Percentiles rank a stretch among this genome's conserved stretches.
phyloP scores from a whole-genome alignment of 2,329 filamentous ascomycete genomes.

The Leptographium procerum region DNA sequence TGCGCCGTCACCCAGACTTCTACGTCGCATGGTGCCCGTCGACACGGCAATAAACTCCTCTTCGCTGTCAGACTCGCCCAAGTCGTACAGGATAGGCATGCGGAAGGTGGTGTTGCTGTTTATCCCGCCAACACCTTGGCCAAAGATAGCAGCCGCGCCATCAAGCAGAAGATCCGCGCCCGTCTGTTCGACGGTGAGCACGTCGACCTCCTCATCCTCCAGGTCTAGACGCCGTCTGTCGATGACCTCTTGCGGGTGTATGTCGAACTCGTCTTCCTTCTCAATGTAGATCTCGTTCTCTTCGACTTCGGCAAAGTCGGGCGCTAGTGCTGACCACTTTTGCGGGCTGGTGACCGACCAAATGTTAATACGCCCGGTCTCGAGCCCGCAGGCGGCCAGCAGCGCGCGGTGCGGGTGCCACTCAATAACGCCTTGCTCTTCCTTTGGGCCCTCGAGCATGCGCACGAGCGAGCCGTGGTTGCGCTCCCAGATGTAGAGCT shows the following conservation, averaged over 20 bases:
- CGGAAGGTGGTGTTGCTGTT: conserved; percentile 43
- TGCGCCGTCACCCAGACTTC: conserved; percentile 65
- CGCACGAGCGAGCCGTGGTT: conserved; percentile 88
- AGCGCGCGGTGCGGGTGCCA: conserved; percentile 88
- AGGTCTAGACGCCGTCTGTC: conserved; percentile 81
- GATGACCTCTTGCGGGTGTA: conserved; percentile 88
- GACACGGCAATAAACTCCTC: conserved; percentile 66
- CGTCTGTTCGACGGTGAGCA: conserved; percentile 62
- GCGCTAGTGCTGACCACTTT: conserved; percentile 91
- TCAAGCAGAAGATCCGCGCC: conserved; percentile 42
- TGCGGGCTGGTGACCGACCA: conserved; percentile 95
- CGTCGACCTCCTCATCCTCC: conserved; percentile 90
- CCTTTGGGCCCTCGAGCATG: conserved; percentile 92
- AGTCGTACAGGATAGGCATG: conserved; percentile 87
- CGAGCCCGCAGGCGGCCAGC: conserved; percentile 81
- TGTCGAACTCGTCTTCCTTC: conserved; percentile 94
- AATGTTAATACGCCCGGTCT: conserved; percentile 86
- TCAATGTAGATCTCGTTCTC: conserved; percentile 97
- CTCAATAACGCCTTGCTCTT: conserved; percentile 92
- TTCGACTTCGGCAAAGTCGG: conserved; percentile 94
- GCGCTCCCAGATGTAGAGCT: conserved; percentile 97
- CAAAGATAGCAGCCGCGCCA: not conserved
- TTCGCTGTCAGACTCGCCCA: conserved; percentile 90
- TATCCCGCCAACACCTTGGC: not conserved
- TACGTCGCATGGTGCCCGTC: conserved; percentile 74